Conservation (phyloP, 176 grass and related monocot species). For the Triticum monococcum region DNA sequence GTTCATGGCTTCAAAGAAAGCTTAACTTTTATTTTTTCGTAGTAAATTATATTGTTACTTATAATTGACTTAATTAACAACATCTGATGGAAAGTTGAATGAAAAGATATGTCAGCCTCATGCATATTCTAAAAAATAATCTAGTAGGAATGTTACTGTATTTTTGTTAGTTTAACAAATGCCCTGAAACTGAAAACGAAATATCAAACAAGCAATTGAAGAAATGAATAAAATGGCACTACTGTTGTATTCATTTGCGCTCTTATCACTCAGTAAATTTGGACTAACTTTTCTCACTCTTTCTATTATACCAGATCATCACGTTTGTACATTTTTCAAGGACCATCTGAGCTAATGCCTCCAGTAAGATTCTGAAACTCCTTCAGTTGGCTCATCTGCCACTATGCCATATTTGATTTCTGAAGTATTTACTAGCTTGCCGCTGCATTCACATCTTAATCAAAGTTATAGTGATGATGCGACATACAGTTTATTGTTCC, state of each 20-base stretch:
- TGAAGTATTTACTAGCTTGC: conserved; percentile 6
- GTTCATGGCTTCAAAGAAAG: conserved; percentile 3
- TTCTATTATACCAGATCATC: conserved; percentile 56
- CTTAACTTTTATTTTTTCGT: not conserved
- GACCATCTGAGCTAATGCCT: conserved; percentile 91
- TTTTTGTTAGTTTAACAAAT: not conserved
- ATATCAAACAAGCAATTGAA: not conserved
- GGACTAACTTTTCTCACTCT: conserved; percentile 19
- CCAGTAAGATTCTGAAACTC: conserved; percentile 64
- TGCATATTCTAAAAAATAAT: not conserved
- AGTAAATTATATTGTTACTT: not conserved
- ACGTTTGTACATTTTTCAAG: conserved; percentile 90
- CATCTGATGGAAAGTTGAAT: not conserved
- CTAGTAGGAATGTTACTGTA: not conserved
- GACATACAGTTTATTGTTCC: conserved; percentile 1
- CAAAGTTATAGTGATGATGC: not conserved
- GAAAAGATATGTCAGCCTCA: not conserved
- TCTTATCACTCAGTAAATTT: conserved; percentile 2
- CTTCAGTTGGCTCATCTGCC: not conserved
- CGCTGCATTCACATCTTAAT: not conserved
- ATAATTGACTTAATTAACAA: not conserved
- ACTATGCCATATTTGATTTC: conserved; percentile 7
- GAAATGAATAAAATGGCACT: conserved; percentile 3
- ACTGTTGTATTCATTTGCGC: not conserved
- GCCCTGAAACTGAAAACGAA: not conserved